Percentiles rank a stretch among this genome's conserved stretches.
Evolutionary conservation across 2,329 filamentous ascomycete genomes (phyloP).

Genomic region (Colletotrichum somersetense): DNA sequence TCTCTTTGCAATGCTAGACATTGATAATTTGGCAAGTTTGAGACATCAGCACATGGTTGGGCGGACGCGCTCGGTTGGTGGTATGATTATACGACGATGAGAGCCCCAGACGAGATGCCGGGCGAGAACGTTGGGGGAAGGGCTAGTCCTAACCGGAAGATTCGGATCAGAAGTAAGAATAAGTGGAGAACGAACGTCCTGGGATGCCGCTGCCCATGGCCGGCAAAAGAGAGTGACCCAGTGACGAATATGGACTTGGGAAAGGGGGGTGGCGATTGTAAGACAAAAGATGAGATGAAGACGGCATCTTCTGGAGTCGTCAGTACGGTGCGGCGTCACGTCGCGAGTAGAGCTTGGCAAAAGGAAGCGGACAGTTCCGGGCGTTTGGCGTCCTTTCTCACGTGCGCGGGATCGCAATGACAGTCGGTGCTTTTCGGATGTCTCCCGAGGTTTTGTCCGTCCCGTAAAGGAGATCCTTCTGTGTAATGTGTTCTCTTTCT

Average conservation of each 20-base stretch:
- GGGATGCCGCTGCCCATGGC: background rate
- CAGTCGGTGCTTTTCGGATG: background rate
- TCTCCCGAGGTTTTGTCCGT: background rate
- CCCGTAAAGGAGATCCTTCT: background rate
- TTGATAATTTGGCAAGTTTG: background rate
- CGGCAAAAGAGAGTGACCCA: background rate
- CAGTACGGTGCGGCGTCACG: background rate
- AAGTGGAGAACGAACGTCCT: background rate
- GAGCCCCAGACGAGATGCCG: background rate
- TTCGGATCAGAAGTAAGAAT: background rate
- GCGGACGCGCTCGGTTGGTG: background rate
- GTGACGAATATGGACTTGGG: background rate
- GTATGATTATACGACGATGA: background rate
- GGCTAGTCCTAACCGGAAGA: background rate
- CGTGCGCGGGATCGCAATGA: background rate
- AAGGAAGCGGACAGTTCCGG: background rate
- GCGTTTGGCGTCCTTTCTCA: background rate
- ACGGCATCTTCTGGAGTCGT: background rate
- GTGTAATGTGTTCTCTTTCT: too few relatives aligned
- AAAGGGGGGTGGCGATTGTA: too few relatives aligned
- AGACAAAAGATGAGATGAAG: conserved; percentile 1
- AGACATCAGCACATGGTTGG: background rate
- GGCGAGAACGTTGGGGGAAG: background rate
- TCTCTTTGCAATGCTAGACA: background rate
- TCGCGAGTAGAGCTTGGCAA: background rate